Conservation (phyloP, 164 flowering plant genomes). For the Platanus orientalis region DNA sequence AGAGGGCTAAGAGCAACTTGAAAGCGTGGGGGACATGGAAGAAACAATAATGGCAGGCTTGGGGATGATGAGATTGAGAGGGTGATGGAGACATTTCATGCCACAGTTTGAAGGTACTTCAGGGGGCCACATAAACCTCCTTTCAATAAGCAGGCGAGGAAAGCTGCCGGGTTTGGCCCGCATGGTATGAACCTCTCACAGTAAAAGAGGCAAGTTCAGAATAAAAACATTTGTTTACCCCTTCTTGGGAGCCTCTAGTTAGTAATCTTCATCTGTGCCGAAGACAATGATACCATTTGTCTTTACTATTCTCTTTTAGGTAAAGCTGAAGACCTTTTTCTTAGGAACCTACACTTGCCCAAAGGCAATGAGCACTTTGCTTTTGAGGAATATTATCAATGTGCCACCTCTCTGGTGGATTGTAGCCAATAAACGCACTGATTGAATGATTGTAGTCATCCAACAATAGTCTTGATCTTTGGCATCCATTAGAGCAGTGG, state of each 20-base stretch:
- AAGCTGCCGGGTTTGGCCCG: constrained; percentile 86
- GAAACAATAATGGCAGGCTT: not conserved
- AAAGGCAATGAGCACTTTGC: no score
- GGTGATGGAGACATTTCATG: constrained; percentile 65
- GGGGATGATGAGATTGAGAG: constrained; percentile 30
- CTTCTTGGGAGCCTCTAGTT: not conserved
- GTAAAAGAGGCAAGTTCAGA: constrained; percentile 29
- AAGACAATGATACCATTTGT: no score
- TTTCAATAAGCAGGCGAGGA: constrained; percentile 75
- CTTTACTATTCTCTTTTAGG: not conserved
- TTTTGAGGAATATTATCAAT: no score
- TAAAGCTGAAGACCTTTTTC: no score
- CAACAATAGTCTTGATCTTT: no score
- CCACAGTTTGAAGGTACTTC: constrained; percentile 57
- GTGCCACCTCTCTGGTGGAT: no score
- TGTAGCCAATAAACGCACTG: no score
- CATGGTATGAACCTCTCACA: constrained; percentile 92
- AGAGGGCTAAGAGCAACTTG: not conserved
- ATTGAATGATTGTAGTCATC: no score
- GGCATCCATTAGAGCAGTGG: no score
- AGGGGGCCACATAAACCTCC: constrained; percentile 92
- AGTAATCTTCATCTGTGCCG: no score
- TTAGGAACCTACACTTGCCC: no score
- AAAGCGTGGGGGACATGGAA: not conserved
- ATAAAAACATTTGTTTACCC: not conserved